Base-by-base conservation (phyloP, 2,329 filamentous ascomycete genomes). In the Diplodia corticola region DNA sequence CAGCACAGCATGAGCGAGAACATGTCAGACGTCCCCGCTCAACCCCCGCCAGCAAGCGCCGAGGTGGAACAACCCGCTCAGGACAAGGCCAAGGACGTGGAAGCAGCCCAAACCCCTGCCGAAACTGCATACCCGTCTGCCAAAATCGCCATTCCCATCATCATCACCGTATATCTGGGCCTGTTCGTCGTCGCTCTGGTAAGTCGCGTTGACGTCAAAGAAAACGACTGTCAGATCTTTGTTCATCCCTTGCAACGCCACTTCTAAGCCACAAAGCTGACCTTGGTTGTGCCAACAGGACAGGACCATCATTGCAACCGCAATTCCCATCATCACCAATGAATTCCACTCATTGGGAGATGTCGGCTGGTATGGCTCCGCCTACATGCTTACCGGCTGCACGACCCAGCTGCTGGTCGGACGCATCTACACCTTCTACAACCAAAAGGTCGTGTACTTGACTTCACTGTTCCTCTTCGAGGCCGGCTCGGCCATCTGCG, bases 401-500 rank as follows among this genome's bases (percentile, higher is more conserved):
- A 73, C 77, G 3, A 77, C 74, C 7, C 76, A 78, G 68, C 74
- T 78, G 63, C 72, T 77, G 64, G 77, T 77, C 68, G 76, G 76
- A 48, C 78, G 77, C 64, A 74, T 83, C 63, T 83, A 82, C 71
- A 81, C 80, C 40, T 82, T 78, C 72, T 82, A 80, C 71, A 17
- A 77, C 77, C 71, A 84, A 83, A 73, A 81, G 30, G 26, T 75
- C 75, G 73, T 82, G 49, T 84, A 79, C 70, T 68, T 84, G 12
- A 68, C 68, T 20, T 79, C 79, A 0, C 75, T 84, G 28, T 69
- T 76, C 67, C 78, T 83, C 71, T 85, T 85, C 72, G 82, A 84
- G 69, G 64, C 84, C 64, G 84, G 84, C 20, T 82, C 80, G 17
- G 74, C 82, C 7, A 75, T 86, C 65, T 85, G 83, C 67, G 84